These are phyloP conservation scores for Mortierella sp. DNA, from an alignment of 371 early-diverging fungal genomes.

Conservation along the genomic window DNA sequence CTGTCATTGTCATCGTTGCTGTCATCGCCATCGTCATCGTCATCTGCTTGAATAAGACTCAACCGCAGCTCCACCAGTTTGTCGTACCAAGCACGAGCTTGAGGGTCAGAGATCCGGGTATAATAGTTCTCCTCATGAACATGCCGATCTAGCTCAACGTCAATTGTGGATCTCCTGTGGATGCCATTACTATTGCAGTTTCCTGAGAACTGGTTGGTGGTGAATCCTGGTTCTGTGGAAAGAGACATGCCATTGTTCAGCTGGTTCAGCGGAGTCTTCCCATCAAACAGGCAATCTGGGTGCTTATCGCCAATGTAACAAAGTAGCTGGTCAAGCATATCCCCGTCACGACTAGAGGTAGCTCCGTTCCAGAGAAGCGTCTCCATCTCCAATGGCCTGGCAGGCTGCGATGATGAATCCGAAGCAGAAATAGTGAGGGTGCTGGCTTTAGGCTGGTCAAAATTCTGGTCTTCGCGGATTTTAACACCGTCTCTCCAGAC, in stretches of 20 bases:
- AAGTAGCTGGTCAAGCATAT: conserved; percentile 40
- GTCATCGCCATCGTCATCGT: conserved; percentile 57
- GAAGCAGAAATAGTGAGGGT: neutral
- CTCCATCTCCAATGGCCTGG: conserved; percentile 7
- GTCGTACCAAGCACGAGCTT: conserved; percentile 57
- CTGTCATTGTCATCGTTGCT: too few relatives aligned
- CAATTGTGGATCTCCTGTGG: conserved; percentile 31
- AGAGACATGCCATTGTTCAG: conserved; percentile 53
- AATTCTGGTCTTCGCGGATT: conserved; percentile 28
- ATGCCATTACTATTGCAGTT: conserved; percentile 7
- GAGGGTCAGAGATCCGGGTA: conserved; percentile 52
- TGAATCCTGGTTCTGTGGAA: conserved; percentile 19
- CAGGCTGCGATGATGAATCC: neutral
- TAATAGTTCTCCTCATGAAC: conserved; percentile 63
- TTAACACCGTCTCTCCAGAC: conserved; percentile 44
- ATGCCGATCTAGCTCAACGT: conserved; percentile 61
- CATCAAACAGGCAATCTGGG: conserved; percentile 71
- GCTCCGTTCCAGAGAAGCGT: conserved; percentile 30
- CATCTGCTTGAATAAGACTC: conserved; percentile 32
- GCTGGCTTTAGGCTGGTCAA: neutral
- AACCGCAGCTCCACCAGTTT: conserved; percentile 50
- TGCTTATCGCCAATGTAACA: conserved; percentile 65
- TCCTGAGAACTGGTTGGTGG: conserved; percentile 3
- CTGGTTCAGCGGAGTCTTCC: conserved; percentile 60
- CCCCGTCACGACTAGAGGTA: conserved; percentile 15